Evolutionary conservation across 2,329 filamentous ascomycete genomes (phyloP), one percentile per base, ranked within the genome.

Genomic region (Xylaria polymorpha): DNA sequence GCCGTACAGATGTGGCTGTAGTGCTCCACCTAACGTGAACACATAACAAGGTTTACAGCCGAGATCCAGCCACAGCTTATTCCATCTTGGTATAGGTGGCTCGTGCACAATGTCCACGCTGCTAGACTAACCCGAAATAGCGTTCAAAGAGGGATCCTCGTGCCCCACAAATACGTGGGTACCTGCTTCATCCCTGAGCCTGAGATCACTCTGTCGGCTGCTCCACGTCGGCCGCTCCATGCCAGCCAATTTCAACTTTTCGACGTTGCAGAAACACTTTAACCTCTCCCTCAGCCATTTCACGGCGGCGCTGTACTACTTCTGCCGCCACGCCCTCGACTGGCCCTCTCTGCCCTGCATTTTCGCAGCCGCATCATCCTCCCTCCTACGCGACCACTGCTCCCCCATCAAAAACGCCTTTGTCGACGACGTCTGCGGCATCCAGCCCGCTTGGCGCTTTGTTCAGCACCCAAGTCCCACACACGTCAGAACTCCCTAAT

Each of bases 401-500:
- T 60, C 59, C 51, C 51, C 62, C 67, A 62, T 60, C 65, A 60
- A 12, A 43, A 51, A 53, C 51, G 46, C 55, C 50, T 74, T 71
- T 67, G 57, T 66, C 51, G 67, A 61, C 51, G 67, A 61, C 67
- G 22, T 65, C 69, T 65, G 65, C 71, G 61, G 53, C 71, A 51
- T 41, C 56, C 51, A 57, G 43, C 64, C 64, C 43, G n/a, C 61
- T 57, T 29, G 55, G 62, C 66, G 69, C 69, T 73, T 71, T 74
- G 68, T 74, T 61, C 68, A 74, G 69, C 61, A 60, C 53, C 61
- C 22, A 41, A 70, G 74, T 73, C 75, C 74, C 71, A 72, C 77
- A 79, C 77, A 78, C 76, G 75, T 77, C 76, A 77, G 74, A 77
- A 73, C 74, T 74, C 74, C 73, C 64, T 66, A 72, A 74, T 77